These are phyloP conservation scores for Cyphellophora attinorum DNA, from an alignment of 2,329 filamentous ascomycete genomes.

Conservation along the genomic window DNA sequence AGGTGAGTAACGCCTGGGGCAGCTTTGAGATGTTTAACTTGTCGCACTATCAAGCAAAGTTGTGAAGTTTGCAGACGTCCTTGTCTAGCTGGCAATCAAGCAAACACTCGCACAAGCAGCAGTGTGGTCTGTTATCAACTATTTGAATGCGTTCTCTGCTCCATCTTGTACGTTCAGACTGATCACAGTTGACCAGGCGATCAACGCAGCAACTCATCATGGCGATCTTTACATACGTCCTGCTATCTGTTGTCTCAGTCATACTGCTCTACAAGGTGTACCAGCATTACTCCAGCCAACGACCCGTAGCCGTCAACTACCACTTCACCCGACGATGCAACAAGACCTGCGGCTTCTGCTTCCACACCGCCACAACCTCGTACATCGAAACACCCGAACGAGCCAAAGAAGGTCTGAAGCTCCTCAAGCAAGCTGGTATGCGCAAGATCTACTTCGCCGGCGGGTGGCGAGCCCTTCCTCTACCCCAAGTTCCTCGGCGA, in stretches of 20 bases:
- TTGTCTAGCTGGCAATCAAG: too few relatives aligned
- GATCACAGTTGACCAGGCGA: not conserved
- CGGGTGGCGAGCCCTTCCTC: conserved; percentile 46
- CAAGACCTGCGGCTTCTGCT: conserved; percentile 45
- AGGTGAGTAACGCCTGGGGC: not conserved
- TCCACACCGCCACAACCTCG: conserved; percentile 45
- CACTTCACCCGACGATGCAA: conserved; percentile 40
- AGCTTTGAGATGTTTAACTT: not conserved
- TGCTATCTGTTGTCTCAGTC: not conserved
- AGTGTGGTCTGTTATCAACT: not conserved
- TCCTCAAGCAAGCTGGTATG: conserved; percentile 44
- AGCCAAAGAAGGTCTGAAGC: conserved; percentile 34
- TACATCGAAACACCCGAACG: conserved; percentile 31
- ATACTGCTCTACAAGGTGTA: not conserved
- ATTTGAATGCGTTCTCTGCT: not conserved
- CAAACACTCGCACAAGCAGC: too few relatives aligned
- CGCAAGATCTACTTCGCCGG: conserved; percentile 48
- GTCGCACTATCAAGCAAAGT: not conserved
- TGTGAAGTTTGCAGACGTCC: not conserved
- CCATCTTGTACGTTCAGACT: not conserved
- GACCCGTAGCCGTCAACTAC: conserved; percentile 37
- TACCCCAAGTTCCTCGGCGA: conserved; percentile 35
- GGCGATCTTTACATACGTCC: not conserved
- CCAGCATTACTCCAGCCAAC: not conserved
- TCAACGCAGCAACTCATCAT: conserved; percentile 1